Evolutionary conservation across 768 basidiomycete species (phyloP).

Genomic region (Omphalotus guepiniiformis): DNA sequence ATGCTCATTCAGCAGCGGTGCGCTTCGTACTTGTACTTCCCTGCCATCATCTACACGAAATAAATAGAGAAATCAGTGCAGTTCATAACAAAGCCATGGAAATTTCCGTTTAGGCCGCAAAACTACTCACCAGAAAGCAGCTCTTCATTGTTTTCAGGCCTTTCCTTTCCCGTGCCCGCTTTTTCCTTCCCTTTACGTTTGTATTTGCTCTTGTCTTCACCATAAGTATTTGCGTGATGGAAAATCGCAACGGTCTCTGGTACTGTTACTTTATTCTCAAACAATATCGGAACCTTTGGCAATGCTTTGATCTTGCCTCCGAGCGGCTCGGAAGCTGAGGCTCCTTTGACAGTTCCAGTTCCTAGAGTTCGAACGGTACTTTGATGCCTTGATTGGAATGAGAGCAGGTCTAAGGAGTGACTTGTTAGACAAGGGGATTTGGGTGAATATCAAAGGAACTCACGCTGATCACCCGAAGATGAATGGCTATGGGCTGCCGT

Average conservation of each 20-base stretch:
- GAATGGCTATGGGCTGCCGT: background rate
- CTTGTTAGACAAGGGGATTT: background rate
- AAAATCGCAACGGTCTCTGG: background rate
- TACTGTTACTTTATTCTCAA: background rate
- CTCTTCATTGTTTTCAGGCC: background rate
- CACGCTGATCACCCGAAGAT: background rate
- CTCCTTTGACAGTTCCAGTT: no score
- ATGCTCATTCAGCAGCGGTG: background rate
- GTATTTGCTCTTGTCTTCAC: no score
- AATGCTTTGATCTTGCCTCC: conserved; percentile 1
- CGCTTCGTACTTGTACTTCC: no score
- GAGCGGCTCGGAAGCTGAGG: background rate
- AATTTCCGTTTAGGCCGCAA: background rate
- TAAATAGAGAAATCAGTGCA: background rate
- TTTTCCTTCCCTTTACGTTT: background rate
- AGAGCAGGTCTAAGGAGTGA: background rate
- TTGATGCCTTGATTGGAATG: background rate
- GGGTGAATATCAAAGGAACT: background rate
- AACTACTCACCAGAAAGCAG: no score
- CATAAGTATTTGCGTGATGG: background rate
- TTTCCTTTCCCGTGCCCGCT: background rate
- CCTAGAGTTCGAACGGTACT: background rate
- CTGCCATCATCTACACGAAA: no score
- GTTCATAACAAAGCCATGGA: background rate
- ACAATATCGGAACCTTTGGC: background rate